These are phyloP conservation scores for Sugiyamaella floridensis DNA, from an alignment of 805 yeast species.

Conservation along the genomic window DNA sequence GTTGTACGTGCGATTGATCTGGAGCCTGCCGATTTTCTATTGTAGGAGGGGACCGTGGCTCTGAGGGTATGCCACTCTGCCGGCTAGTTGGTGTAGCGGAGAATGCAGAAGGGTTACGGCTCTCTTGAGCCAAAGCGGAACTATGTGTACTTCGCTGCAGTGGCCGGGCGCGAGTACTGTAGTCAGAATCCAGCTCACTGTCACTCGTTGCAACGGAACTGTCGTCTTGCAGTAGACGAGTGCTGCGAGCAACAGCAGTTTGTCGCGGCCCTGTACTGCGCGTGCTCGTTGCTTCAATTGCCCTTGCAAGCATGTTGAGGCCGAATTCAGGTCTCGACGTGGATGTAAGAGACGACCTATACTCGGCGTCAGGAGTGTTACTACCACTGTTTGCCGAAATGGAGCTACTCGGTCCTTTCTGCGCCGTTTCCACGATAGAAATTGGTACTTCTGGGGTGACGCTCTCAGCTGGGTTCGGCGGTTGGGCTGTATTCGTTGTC, in stretches of 20 bases:
- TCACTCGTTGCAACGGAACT: not conserved
- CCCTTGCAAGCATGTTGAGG: not conserved
- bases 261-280: not conserved
- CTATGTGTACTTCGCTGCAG: not conserved
- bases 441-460: too few species aligned
- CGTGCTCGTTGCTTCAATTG: not conserved
- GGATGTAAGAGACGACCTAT: too few species aligned
- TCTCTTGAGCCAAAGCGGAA: not conserved
- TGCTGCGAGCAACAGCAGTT: not conserved
- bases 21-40: too few species aligned
- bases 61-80: too few species aligned
- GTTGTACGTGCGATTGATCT: too few species aligned
- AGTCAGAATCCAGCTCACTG: not conserved
- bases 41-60: too few species aligned
- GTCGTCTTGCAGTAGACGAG: slow-evolving; percentile 1
- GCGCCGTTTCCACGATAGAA: too few species aligned
- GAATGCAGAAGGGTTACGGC: not conserved
- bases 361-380: too few species aligned
- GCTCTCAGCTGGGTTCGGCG: too few species aligned
- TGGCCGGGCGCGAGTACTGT: not conserved
- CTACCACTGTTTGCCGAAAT: too few species aligned
- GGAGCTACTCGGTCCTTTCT: too few species aligned
- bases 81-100: not conserved
- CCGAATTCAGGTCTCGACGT: not conserved
- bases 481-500: too few species aligned